Conservation (phyloP, 2,329 filamentous ascomycete genomes). For the Penicillium sp. region DNA sequence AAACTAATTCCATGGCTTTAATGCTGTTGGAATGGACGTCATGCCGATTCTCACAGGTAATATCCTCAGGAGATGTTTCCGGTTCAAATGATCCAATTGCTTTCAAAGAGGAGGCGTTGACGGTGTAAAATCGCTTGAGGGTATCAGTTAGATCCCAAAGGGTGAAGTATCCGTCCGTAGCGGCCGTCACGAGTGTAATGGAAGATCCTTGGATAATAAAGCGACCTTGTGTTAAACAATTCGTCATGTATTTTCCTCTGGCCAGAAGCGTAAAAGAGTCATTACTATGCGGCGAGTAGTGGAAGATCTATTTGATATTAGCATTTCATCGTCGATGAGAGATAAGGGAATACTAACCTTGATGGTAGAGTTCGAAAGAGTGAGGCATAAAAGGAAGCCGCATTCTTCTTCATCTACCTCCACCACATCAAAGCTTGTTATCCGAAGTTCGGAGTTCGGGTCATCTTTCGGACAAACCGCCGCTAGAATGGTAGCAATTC, state of each 20-base stretch:
- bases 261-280: constrained; percentile 48
- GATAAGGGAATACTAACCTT: constrained; percentile 46
- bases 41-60: constrained; percentile 39
- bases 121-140: constrained; percentile 30
- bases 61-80: constrained; percentile 15
- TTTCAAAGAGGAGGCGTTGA: constrained; percentile 19
- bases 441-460: constrained; percentile 67
- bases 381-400: constrained; percentile 65
- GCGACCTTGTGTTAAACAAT: constrained; percentile 70
- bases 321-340: not conserved
- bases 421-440: constrained; percentile 73
- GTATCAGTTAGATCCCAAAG: constrained; percentile 54
- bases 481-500: constrained; percentile 55
- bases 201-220: constrained; percentile 48
- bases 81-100: constrained; percentile 25
- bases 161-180: constrained; percentile 77
- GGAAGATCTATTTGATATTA: constrained; percentile 46
- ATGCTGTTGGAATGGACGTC: constrained; percentile 78
- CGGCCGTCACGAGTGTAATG: constrained; percentile 57
- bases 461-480: constrained; percentile 50
- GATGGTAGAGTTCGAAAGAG: constrained; percentile 80
- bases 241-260: constrained; percentile 64
- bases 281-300: constrained; percentile 31
- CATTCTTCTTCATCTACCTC: constrained; percentile 25
- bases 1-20: constrained; percentile 54